Base-by-base conservation (phyloP, 768 basidiomycete species). In the Macrolepiota albuminosa region DNA sequence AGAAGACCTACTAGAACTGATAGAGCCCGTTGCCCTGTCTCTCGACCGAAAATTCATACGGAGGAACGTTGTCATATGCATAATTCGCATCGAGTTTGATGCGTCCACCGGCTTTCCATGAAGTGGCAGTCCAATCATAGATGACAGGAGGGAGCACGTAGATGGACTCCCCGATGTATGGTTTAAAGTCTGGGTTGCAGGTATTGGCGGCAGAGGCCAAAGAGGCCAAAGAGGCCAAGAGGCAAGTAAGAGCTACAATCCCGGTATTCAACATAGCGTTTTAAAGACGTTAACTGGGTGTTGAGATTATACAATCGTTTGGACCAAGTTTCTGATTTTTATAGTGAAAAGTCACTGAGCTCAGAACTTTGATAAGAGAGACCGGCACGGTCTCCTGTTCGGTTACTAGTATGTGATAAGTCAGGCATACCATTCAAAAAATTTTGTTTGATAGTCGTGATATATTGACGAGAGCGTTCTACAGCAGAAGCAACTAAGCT, bases 131-230 rank as follows among this genome's bases (percentile, higher is more conserved):
- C 62, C 62, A 63, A 33, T 59, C 64, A 21, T 58, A 57, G 34
- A 63, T 48, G 16, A 50, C 37, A 63, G 61, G 21, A 21, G 21
- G 21, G 21, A 21, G 21, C 21, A 21, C 21, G 21, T 21, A 21
- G 21, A 21, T 21, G 21, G 65, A 59, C 31, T 21, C 21, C 21
- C 21, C 21, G 21, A 21, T 64, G 57, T 42, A 55, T 49, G 26
- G 45, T 51, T 24, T 40, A 31, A 60, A 58, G 34, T 33, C 54
- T 13, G 59, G 58, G 37, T 54, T 62, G 42, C 66, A 29, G 21
- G 21, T 21, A 21, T 21, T 21, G 21, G 21, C 21, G 37, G 79
- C 75, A 11, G 53, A 54, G 34, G 33, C 16, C 8, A 45, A 29
- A 11, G 53, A 54, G 34, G 33, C 16, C 8, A 45, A 29, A 21